Percentiles rank a stretch among this genome's conserved stretches.
Conservation (phyloP, 768 basidiomycete species). For the Ramaria sp. region DNA sequence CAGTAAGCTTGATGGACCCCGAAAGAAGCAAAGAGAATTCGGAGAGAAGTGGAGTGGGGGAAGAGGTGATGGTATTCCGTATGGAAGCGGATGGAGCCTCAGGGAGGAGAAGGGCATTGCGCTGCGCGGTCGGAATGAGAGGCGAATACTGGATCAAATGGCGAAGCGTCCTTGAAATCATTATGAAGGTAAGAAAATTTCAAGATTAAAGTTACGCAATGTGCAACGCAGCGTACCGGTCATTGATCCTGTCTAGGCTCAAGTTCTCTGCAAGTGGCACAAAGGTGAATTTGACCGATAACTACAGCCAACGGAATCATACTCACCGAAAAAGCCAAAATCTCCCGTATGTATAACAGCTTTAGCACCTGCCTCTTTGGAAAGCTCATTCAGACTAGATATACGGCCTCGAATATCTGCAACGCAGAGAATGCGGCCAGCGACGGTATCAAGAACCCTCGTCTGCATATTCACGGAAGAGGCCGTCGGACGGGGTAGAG, state of each 20-base stretch:
- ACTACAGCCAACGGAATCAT: constrained; percentile 1
- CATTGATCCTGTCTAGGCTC: constrained; percentile 83
- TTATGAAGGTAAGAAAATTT: neutral
- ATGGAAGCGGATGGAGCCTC: constrained; percentile 59
- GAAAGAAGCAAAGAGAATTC: constrained; percentile 90
- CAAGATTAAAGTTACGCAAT: neutral
- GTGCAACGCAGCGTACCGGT: constrained; percentile 38
- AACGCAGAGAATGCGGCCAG: constrained; percentile 86
- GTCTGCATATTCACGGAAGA: constrained; percentile 63
- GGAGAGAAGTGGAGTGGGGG: constrained; percentile 67
- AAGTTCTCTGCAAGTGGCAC: constrained; percentile 42
- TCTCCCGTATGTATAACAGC: constrained; percentile 97
- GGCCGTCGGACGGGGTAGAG: constrained; percentile 27
- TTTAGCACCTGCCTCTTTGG: constrained; percentile 76
- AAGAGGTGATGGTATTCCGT: constrained; percentile 45
- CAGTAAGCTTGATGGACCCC: constrained; percentile 80
- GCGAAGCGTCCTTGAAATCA: constrained; percentile 54
- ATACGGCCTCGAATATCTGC: constrained; percentile 89
- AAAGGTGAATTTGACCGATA: neutral
- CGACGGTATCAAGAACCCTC: constrained; percentile 65
- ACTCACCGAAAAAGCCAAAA: constrained; percentile 92
- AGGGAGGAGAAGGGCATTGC: constrained; percentile 64
- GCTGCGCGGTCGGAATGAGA: constrained; percentile 74
- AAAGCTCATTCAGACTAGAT: constrained; percentile 82
- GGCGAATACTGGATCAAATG: constrained; percentile 97